Evolutionary conservation across 202 grass and related monocot species (phyloP).

Genomic region (Carex arenaria): DNA sequence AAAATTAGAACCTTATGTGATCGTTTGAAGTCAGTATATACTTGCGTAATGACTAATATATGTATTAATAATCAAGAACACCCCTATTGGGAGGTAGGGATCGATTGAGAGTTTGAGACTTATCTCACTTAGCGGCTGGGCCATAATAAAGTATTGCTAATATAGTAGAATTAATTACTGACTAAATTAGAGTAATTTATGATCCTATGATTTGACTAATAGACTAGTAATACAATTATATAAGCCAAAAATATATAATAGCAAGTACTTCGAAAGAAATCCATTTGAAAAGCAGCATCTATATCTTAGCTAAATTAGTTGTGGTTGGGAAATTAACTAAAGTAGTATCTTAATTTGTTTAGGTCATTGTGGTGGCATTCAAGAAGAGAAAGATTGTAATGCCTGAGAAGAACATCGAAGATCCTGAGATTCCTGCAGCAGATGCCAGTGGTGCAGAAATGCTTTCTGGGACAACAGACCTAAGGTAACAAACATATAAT

Average conservation of each 20-base stretch:
- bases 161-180: background rate
- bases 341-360: background rate
- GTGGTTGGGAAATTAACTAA: background rate
- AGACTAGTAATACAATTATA: background rate
- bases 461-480: slow-evolving; percentile 23
- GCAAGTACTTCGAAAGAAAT: background rate
- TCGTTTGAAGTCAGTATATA: background rate
- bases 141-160: background rate
- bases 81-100: too few relatives aligned
- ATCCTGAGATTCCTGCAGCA: background rate
- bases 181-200: background rate
- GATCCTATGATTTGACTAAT: background rate
- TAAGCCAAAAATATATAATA: background rate
- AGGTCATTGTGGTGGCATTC: slow-evolving; percentile 56
- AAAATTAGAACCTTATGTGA: background rate
- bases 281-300: background rate
- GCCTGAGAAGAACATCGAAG: slow-evolving; percentile 20
- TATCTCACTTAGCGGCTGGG: background rate
- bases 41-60: background rate
- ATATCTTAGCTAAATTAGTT: background rate
- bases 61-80: too few relatives aligned
- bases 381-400: slow-evolving; percentile 57
- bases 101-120: background rate
- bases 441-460: slow-evolving; percentile 4
- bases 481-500: slow-evolving; percentile 31